Conservation (phyloP, 176 grass and related monocot genomes). For the Aechmea fasciata region DNA sequence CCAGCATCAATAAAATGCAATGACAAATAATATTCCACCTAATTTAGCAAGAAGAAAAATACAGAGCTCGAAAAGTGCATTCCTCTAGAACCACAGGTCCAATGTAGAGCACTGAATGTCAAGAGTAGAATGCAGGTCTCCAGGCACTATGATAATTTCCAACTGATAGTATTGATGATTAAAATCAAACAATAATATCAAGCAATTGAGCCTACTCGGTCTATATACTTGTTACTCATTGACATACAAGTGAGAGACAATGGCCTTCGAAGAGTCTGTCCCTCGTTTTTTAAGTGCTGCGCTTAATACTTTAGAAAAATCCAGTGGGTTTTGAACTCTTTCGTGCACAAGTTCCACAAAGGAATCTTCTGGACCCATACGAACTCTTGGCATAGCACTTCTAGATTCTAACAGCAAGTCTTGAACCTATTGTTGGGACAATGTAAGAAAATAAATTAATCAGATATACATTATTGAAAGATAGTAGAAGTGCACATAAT, state of each 20-base stretch:
- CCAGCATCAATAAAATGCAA: not conserved
- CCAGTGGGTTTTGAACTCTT: slow-evolving; percentile 84
- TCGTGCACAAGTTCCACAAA: slow-evolving; percentile 83
- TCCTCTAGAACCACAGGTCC: not conserved
- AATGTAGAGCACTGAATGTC: not conserved
- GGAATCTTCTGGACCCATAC: slow-evolving; percentile 62
- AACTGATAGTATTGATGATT: not conserved
- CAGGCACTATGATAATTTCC: too few species aligned
- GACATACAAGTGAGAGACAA: slow-evolving; percentile 84
- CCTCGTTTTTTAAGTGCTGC: slow-evolving; percentile 66
- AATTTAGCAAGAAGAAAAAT: not conserved
- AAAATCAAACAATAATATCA: not conserved
- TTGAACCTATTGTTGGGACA: slow-evolving; percentile 39
- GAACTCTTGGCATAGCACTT: slow-evolving; percentile 49
- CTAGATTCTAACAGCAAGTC: slow-evolving; percentile 73
- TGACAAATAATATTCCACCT: too few species aligned
- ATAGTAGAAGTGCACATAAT: not conserved
- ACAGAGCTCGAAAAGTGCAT: not conserved
- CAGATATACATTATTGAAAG: not conserved
- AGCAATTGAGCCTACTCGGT: not conserved
- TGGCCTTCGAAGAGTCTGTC: slow-evolving; percentile 50
- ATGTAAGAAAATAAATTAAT: slow-evolving; percentile 1
- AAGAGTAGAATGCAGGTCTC: not conserved
- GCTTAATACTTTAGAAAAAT: slow-evolving; percentile 66
- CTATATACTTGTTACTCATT: not conserved